Evolutionary conservation across 176 grass and related monocot genomes (phyloP).

Genomic region (Triticum monococcum): DNA sequence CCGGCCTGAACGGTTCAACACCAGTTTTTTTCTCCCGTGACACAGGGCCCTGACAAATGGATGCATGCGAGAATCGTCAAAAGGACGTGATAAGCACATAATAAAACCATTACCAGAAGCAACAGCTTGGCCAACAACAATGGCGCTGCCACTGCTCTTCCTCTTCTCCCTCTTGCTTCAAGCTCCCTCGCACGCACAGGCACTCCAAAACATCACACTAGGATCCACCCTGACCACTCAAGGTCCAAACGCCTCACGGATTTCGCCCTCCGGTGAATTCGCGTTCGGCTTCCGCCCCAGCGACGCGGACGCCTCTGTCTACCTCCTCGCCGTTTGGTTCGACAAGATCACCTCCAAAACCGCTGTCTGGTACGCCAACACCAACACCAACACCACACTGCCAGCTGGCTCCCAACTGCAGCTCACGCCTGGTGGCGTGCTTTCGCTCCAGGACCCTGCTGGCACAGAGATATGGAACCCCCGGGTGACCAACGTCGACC

Average conservation of each 20-base stretch:
- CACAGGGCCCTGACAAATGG: not conserved
- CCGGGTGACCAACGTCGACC: not conserved
- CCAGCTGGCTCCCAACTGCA: constrained; percentile 13
- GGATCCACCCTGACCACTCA: not conserved
- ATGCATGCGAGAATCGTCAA: not conserved
- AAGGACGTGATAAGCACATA: not conserved
- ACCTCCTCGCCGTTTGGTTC: constrained; percentile 47
- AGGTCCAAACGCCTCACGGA: not conserved
- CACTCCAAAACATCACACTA: not conserved
- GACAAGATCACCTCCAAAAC: constrained; percentile 11
- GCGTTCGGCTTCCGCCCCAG: constrained; percentile 38
- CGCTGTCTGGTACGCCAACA: constrained; percentile 33
- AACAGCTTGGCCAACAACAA: not conserved
- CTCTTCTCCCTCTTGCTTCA: not conserved
- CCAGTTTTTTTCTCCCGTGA: not conserved
- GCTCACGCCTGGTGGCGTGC: constrained; percentile 16
- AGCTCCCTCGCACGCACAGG: not conserved
- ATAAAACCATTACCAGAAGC: constrained; percentile 9
- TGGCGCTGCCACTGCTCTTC: not conserved
- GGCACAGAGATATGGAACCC: constrained; percentile 30
- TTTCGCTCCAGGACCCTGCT: constrained; percentile 16
- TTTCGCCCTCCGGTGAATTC: constrained; percentile 43
- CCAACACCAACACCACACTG: not conserved
- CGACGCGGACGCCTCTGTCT: constrained; percentile 22
- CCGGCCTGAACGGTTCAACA: not conserved